phyloP scores from a whole-genome alignment of 305 asterid species.

The Salvia sclarea region DNA sequence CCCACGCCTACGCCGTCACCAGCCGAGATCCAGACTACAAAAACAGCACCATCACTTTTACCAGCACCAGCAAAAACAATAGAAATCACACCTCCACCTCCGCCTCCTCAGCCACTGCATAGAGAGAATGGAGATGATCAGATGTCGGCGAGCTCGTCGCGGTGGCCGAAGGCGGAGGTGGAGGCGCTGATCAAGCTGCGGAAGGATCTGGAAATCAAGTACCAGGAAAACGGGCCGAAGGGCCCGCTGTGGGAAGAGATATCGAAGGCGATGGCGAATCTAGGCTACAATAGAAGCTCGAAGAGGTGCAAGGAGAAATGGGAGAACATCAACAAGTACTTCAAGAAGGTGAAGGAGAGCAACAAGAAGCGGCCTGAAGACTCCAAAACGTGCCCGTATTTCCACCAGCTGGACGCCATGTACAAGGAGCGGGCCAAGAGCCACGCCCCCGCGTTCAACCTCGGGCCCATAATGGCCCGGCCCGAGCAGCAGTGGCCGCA shows the following conservation, averaged over 20 bases:
- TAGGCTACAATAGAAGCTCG: conserved; percentile 73
- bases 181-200: conserved; percentile 72
- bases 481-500: conserved; percentile 97
- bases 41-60: not conserved
- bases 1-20: too few species aligned
- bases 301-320: conserved; percentile 96
- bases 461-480: conserved; percentile 75
- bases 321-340: conserved; percentile 96
- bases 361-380: conserved; percentile 80
- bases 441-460: conserved; percentile 28
- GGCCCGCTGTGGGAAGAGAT: conserved; percentile 97
- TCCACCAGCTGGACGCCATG: conserved; percentile 78
- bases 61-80: not conserved
- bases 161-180: conserved; percentile 94
- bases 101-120: too few species aligned
- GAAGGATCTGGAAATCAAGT: conserved; percentile 66
- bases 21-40: not conserved
- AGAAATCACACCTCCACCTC: conserved; percentile 31
- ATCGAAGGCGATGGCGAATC: conserved; percentile 59
- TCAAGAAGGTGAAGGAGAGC: conserved; percentile 88
- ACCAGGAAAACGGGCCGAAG: conserved; percentile 85
- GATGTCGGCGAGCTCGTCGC: conserved; percentile 50
- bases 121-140: conserved; percentile 41
- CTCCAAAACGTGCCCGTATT: conserved; percentile 90
- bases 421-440: conserved; percentile 60